Conservation (phyloP, 108 stramenopile species). For the Bacterosira constricta region DNA sequence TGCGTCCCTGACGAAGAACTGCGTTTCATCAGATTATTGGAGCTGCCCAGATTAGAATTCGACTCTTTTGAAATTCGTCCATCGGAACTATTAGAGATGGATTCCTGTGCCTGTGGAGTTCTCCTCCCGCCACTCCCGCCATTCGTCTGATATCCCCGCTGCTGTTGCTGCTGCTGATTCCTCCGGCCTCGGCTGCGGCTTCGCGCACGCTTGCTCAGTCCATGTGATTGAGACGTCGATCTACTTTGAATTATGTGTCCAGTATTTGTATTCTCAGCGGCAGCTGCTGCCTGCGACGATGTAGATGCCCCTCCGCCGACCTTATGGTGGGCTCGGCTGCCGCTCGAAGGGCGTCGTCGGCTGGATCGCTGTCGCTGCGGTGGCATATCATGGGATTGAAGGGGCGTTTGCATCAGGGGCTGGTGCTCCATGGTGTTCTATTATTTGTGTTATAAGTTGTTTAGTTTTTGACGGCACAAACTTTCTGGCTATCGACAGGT, state of each 20-base stretch:
- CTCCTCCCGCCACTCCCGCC: background rate
- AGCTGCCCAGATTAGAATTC: background rate
- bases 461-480: background rate
- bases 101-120: background rate
- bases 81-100: background rate
- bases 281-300: background rate
- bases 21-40: background rate
- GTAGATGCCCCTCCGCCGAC: background rate
- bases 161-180: too few relatives aligned
- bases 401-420: background rate
- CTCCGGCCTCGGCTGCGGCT: constrained; percentile 11
- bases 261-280: background rate
- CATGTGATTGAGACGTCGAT: constrained; percentile 10
- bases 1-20: background rate
- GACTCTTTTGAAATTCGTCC: background rate
- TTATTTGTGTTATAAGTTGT: background rate
- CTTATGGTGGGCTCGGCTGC: background rate
- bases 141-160: background rate
- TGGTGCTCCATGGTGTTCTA: background rate
- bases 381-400: background rate
- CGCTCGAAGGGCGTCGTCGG: background rate
- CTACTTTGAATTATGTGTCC: background rate
- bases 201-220: constrained; percentile 4
- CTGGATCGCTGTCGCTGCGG: background rate
- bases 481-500: background rate